phyloP scores from a whole-genome alignment of 805 yeast genomes.

The Saccharomyces cerevisiae region DNA sequence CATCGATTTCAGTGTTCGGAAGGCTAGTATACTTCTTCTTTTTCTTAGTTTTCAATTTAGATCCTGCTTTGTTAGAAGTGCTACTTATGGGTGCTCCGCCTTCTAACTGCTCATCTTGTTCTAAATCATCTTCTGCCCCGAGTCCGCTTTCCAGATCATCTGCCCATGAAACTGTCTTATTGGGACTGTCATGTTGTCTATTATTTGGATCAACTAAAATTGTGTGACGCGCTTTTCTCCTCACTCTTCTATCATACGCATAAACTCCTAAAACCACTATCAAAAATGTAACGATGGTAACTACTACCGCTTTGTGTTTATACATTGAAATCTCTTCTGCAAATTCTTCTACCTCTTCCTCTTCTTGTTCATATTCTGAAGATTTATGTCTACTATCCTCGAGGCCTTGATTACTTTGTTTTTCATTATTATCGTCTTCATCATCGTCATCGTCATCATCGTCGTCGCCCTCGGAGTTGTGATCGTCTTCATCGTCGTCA shows the following conservation, averaged over 20 bases:
- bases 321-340: slow-evolving; percentile 2
- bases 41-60: slow-evolving; percentile 1
- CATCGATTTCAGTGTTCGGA: slow-evolving; percentile 16
- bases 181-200: slow-evolving; percentile 12
- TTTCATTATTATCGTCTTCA: slow-evolving; percentile 41
- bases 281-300: slow-evolving; percentile 4
- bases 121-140: slow-evolving; percentile 3
- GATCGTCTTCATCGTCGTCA: slow-evolving; percentile 15
- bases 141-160: slow-evolving; percentile 25
- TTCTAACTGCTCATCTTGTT: slow-evolving; percentile 12
- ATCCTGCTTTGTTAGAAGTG: not conserved
- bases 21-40: slow-evolving; percentile 17
- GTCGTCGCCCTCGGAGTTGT: slow-evolving; percentile 40
- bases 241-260: slow-evolving; percentile 5
- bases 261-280: slow-evolving; percentile 8
- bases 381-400: slow-evolving; percentile 3
- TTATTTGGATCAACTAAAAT: slow-evolving; percentile 14
- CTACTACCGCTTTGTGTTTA: not conserved
- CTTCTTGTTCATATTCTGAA: slow-evolving; percentile 4
- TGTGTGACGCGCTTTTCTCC: slow-evolving; percentile 7
- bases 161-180: slow-evolving; percentile 34
- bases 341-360: slow-evolving; percentile 5
- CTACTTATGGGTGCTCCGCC: not conserved
- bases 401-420: slow-evolving; percentile 10
- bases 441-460: slow-evolving; percentile 42